Percentiles rank a stretch among this genome's conserved stretches.
These are phyloP conservation scores for Diaporthe velutina DNA, from an alignment of 2,329 filamentous ascomycete genomes.

Conservation along the genomic window DNA sequence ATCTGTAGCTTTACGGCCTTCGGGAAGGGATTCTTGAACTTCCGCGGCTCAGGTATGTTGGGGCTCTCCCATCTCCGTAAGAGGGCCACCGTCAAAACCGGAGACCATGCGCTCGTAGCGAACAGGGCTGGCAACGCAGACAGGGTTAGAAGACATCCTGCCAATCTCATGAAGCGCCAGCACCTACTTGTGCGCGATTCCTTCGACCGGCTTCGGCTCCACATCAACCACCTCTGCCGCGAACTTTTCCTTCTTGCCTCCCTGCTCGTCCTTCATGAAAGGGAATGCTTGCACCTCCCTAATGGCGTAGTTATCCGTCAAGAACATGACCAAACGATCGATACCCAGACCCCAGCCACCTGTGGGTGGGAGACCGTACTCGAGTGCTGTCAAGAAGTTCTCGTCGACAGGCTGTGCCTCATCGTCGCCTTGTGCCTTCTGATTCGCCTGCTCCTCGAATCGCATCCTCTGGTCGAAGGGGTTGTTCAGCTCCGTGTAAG, in stretches of 20 bases:
- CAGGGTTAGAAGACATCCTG: too few species aligned
- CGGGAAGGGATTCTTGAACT: too few species aligned
- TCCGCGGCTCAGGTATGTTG: too few species aligned
- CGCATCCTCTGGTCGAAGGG: constrained; percentile 93
- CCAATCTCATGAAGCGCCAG: background rate
- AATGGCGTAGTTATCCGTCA: constrained; percentile 96
- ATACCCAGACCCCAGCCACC: constrained; percentile 98
- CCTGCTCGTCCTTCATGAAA: constrained; percentile 89
- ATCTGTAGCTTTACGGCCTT: too few species aligned
- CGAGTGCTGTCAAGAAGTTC: constrained; percentile 59
- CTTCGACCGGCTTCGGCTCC: constrained; percentile 51
- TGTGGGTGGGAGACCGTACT: constrained; percentile 89
- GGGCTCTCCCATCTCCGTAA: too few species aligned
- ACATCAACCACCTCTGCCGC: constrained; percentile 51
- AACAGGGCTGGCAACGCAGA: too few species aligned
- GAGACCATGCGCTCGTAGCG: too few species aligned
- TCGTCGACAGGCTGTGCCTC: constrained; percentile 97
- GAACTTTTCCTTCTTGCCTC: constrained; percentile 55
- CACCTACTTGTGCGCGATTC: constrained; percentile 45
- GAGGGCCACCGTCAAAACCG: too few species aligned
- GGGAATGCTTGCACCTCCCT: constrained; percentile 97
- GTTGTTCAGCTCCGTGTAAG: constrained; percentile 87
- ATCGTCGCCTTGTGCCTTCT: constrained; percentile 97
- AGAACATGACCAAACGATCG: constrained; percentile 93
- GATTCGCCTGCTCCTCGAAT: constrained; percentile 93